Evolutionary conservation across 2,329 filamentous ascomycete genomes (phyloP), one percentile per base, ranked within the genome.

Genomic region (Sporothrix schenckii): DNA sequence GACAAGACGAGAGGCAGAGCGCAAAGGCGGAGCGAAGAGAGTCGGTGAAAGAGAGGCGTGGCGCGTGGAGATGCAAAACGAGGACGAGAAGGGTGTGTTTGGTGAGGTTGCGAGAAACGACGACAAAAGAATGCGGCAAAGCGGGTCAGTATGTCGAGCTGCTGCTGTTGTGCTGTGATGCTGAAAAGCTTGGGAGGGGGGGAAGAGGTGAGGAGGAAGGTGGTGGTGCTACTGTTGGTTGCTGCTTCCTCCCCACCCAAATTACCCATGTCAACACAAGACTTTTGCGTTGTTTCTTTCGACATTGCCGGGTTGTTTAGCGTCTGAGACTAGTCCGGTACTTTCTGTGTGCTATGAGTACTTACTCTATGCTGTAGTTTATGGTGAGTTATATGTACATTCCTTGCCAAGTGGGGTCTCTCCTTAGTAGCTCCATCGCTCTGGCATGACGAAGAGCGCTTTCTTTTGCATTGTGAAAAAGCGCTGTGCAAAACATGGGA

Each of bases 71-170:
- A 30, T 52, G 41, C 34, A 34, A 19, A 54, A 21, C 34, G 27
- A 65, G 52, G 68, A 68, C 41, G 60, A 27, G 63, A 52, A 30
- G 65, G 24, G 13, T 60, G 63, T 30, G 44, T 66, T 66, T 50
- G 44, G 66, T 27, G 66, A 68, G 39, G 21, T 52, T 67, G 65
- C 34, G 66, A 54, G 52, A 58, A 34, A 66, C 44, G 49, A 68
- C 24, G 60, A 13, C 65, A 61, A 69, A 72, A 66, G 60, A 71
- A 72, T 69, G 73, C 70, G 70, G 69, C 70, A 74, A 72, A 74
- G 73, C 73, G 73, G 73, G 73, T 72, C 73, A 53, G n/a, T 58
- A 21, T 69, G 54, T 63, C 58, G 54, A 56, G 69, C 50, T 60
- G 58, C 53, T 66, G 34, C 6, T 34, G 34, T 34, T 34, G 52